Evolutionary conservation across 768 basidiomycete genomes (phyloP).

Genomic region (Asterophora lycoperdoides): DNA sequence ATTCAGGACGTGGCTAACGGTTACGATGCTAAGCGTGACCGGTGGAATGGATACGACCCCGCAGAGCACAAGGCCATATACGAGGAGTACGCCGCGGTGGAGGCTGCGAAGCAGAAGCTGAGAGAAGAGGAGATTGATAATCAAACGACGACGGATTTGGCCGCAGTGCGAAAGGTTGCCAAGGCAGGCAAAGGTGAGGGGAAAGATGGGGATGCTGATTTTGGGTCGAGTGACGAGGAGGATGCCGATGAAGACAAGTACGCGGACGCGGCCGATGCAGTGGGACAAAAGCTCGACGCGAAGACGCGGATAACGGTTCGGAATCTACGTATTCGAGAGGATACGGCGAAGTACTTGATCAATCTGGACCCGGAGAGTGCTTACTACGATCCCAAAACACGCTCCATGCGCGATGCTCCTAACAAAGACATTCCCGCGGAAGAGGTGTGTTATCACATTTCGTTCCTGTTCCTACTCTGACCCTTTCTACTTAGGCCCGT

Average conservation of each 20-base stretch:
- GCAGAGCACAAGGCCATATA: slow-evolving; percentile 82
- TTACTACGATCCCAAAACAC: slow-evolving; percentile 98
- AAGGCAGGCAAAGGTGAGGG: slow-evolving; percentile 78
- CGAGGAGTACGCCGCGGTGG: slow-evolving; percentile 91
- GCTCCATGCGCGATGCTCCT: slow-evolving; percentile 99
- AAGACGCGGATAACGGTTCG: slow-evolving; percentile 98
- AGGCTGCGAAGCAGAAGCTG: slow-evolving; percentile 83
- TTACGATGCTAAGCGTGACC: slow-evolving; percentile 93
- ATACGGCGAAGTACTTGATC: slow-evolving; percentile 97
- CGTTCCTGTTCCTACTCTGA: slow-evolving; percentile 3
- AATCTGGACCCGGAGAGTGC: slow-evolving; percentile 94
- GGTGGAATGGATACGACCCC: slow-evolving; percentile 98
- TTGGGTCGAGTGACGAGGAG: slow-evolving; percentile 94
- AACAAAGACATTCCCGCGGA: slow-evolving; percentile 71
- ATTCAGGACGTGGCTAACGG: slow-evolving; percentile 72
- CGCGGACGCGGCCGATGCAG: slow-evolving; percentile 95
- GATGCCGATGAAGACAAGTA: slow-evolving; percentile 98
- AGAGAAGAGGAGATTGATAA: slow-evolving; percentile 98
- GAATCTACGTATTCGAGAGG: slow-evolving; percentile 97
- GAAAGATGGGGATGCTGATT: slow-evolving; percentile 79
- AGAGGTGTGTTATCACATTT: slow-evolving; percentile 58
- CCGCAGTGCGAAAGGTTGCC: slow-evolving; percentile 90
- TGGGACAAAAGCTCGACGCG: slow-evolving; percentile 96
- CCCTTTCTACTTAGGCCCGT: slow-evolving; percentile 46
- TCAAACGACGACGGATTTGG: slow-evolving; percentile 88